Percentiles rank a stretch among this genome's conserved stretches.
Evolutionary conservation across 78 protist species (phyloP).

Genomic region (slime mould (Dictyostelium discoideum)): DNA sequence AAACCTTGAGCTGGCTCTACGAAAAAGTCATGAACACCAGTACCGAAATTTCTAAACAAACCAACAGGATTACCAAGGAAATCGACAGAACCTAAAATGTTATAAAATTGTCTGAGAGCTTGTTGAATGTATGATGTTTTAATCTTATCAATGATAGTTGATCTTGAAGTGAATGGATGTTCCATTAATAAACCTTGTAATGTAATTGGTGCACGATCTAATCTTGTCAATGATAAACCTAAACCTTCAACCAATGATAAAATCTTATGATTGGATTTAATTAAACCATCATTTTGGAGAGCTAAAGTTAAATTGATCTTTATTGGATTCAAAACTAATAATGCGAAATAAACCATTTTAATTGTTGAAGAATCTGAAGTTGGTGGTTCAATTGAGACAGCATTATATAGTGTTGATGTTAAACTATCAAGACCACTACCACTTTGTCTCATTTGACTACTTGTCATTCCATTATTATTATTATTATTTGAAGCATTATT

Average conservation of each 20-base stretch:
- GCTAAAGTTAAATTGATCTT: constrained; percentile 75
- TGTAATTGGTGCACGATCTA: constrained; percentile 77
- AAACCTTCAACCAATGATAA: constrained; percentile 66
- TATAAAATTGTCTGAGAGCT: constrained; percentile 70
- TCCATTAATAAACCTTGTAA: constrained; percentile 79
- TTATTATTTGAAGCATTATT: background rate
- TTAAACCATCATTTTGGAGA: constrained; percentile 45
- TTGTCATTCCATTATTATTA: background rate
- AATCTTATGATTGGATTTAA: constrained; percentile 50
- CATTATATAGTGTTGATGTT: background rate
- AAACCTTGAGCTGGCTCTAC: constrained; percentile 87
- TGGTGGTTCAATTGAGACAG: constrained; percentile 32
- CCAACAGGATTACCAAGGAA: constrained; percentile 91
- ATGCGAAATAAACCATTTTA: constrained; percentile 77
- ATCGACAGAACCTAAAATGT: constrained; percentile 88
- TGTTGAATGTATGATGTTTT: constrained; percentile 68
- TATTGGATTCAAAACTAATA: constrained; percentile 74
- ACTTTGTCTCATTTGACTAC: background rate
- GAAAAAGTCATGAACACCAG: constrained; percentile 87
- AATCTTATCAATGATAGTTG: constrained; percentile 52
- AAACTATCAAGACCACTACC: background rate
- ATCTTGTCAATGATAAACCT: constrained; percentile 74
- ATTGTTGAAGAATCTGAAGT: background rate
- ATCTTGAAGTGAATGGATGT: constrained; percentile 81
- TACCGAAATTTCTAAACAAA: constrained; percentile 85